phyloP scores from a whole-genome alignment of 768 basidiomycete species.

The Tylopilus intermedius region DNA sequence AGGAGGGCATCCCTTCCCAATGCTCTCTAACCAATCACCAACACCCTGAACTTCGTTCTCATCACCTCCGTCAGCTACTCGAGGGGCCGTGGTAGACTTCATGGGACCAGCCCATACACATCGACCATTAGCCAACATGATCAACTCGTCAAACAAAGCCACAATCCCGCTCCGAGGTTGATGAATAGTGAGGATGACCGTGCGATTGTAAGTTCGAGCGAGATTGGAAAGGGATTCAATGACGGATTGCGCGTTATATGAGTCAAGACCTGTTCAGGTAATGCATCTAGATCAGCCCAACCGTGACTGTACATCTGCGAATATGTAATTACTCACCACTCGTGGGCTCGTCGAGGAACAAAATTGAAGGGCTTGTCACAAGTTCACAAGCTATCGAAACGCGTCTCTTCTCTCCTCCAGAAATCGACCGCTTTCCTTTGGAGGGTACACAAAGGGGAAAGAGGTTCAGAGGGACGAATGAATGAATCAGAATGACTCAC shows the following conservation, averaged over 20 bases:
- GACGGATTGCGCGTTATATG: constrained; percentile 94
- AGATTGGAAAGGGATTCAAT: constrained; percentile 83
- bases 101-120: constrained; percentile 32
- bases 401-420: constrained; percentile 94
- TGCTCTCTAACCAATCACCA: constrained; percentile 64
- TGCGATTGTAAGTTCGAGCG: constrained; percentile 85
- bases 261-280: constrained; percentile 65
- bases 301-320: background rate
- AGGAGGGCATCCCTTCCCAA: constrained; percentile 81
- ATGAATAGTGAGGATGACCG: constrained; percentile 96
- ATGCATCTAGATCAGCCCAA: constrained; percentile 1
- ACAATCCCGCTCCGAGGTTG: constrained; percentile 98
- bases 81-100: constrained; percentile 10
- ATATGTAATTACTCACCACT: constrained; percentile 54
- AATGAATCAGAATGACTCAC: constrained; percentile 37
- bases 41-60: constrained; percentile 23
- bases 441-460: background rate
- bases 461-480: background rate
- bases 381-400: constrained; percentile 98
- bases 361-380: constrained; percentile 92
- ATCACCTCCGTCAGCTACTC: constrained; percentile 4
- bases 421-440: constrained; percentile 83
- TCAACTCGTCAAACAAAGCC: constrained; percentile 86
- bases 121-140: constrained; percentile 82
- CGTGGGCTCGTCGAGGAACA: constrained; percentile 97